Percentiles rank a stretch among this genome's conserved stretches.
Evolutionary conservation across 2,329 filamentous ascomycete species (phyloP).

Genomic region (Talaromyces sp.): DNA sequence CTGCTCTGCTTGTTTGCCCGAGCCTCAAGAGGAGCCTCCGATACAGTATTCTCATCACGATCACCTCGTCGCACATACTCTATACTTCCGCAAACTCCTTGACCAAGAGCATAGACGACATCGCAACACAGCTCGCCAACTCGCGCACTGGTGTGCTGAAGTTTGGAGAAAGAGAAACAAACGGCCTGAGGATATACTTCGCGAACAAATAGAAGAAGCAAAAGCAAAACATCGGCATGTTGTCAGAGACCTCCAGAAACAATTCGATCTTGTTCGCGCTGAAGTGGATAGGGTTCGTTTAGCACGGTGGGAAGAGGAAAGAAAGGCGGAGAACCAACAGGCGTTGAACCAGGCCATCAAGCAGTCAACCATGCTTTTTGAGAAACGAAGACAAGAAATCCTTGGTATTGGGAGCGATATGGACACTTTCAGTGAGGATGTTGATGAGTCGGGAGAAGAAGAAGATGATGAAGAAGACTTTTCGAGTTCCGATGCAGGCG

Average conservation of each 20-base stretch:
- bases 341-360: constrained; percentile 50
- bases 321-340: constrained; percentile 47
- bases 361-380: constrained; percentile 47
- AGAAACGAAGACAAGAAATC: constrained; percentile 41
- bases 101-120: constrained; percentile 73
- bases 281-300: constrained; percentile 55
- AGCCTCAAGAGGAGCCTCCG: constrained; percentile 66
- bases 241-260: constrained; percentile 57
- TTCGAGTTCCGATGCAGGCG: constrained; percentile 47
- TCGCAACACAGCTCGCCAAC: constrained; percentile 66
- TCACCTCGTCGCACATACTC: constrained; percentile 72
- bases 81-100: constrained; percentile 76
- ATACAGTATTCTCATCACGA: constrained; percentile 83
- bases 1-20: constrained; percentile 68
- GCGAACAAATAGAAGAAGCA: constrained; percentile 66
- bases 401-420: constrained; percentile 58
- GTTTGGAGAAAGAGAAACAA: constrained; percentile 40
- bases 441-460: constrained; percentile 6
- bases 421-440: constrained; percentile 61
- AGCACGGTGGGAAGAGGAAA: constrained; percentile 56
- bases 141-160: constrained; percentile 55
- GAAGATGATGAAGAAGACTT: constrained; percentile 19
- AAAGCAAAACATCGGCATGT: constrained; percentile 67
- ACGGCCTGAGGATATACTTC: constrained; percentile 67
- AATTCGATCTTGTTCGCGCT: constrained; percentile 55